Evolutionary conservation across 768 basidiomycete species (phyloP).

Genomic region (Boletus rufocinnamomeus): DNA sequence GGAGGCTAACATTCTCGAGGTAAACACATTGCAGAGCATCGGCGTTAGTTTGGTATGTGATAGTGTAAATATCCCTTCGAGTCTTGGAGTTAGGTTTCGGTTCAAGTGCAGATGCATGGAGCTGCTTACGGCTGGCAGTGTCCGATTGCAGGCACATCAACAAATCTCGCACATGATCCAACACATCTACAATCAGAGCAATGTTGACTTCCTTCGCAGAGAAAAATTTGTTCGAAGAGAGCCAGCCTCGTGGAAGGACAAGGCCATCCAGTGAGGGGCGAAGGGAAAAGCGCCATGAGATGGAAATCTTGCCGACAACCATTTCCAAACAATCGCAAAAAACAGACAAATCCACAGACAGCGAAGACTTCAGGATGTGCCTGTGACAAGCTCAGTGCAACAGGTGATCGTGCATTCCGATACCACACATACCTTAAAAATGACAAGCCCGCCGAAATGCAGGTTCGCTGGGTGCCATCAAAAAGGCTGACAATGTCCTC

Average conservation of each 20-base stretch:
- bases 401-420: not conserved
- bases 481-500: constrained; percentile 35
- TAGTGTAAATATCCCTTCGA: constrained; percentile 8
- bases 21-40: constrained; percentile 40
- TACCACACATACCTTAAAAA: constrained; percentile 38
- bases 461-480: constrained; percentile 23
- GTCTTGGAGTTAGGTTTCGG: not conserved
- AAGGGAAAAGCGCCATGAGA: constrained; percentile 35
- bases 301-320: constrained; percentile 43
- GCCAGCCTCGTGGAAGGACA: constrained; percentile 58
- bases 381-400: constrained; percentile 29
- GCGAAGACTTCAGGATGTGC: constrained; percentile 39
- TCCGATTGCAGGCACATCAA: constrained; percentile 35
- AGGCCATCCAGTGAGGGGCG: constrained; percentile 41
- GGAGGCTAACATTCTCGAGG: constrained; percentile 47
- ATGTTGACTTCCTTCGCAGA: constrained; percentile 15
- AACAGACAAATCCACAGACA: constrained; percentile 46
- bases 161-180: constrained; percentile 23
- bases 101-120: not conserved
- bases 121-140: constrained; percentile 24
- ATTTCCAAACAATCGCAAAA: constrained; percentile 56
- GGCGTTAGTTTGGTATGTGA: constrained; percentile 8
- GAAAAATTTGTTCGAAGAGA: constrained; percentile 26
- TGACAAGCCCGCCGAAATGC: constrained; percentile 38
- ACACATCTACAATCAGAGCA: constrained; percentile 10